Evolutionary conservation across 768 basidiomycete genomes (phyloP).

Genomic region (Boletus pseudopeckii): DNA sequence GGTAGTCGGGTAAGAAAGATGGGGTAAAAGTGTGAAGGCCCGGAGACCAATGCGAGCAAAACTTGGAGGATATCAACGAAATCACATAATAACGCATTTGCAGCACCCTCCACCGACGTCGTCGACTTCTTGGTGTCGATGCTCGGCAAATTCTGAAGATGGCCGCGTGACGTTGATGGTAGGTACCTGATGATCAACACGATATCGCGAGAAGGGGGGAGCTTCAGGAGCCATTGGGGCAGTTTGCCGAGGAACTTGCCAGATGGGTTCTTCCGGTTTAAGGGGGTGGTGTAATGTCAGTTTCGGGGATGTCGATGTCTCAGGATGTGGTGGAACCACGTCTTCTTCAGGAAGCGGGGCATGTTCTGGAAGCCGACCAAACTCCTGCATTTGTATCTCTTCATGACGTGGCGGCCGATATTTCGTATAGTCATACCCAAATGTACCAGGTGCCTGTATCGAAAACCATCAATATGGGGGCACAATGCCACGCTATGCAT

Average conservation of each 20-base stretch:
- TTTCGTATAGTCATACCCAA: constrained; percentile 74
- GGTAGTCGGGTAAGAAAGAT: constrained; percentile 4
- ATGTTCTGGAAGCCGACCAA: constrained; percentile 43
- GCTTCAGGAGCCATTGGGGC: constrained; percentile 40
- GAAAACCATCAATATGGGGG: constrained; percentile 2
- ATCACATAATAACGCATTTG: constrained; percentile 85
- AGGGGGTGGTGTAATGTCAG: constrained; percentile 24
- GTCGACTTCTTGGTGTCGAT: constrained; percentile 35
- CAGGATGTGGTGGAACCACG: neutral
- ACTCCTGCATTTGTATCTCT: constrained; percentile 65
- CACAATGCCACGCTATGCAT: neutral
- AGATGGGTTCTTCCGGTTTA: constrained; percentile 29
- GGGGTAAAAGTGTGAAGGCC: neutral
- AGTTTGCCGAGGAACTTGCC: constrained; percentile 16
- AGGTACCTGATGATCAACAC: constrained; percentile 26
- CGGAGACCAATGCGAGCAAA: constrained; percentile 16
- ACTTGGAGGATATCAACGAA: constrained; percentile 11
- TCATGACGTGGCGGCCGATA: constrained; percentile 49
- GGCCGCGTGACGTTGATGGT: constrained; percentile 30
- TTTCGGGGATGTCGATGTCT: neutral
- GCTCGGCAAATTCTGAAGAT: constrained; percentile 27
- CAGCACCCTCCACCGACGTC: constrained; percentile 61
- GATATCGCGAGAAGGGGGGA: constrained; percentile 66
- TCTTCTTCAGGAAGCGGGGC: constrained; percentile 16
- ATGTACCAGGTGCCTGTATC: constrained; percentile 74